phyloP scores from a whole-genome alignment of 495 filamentous ascomycete genomes.

The Penicillium roqueforti region DNA sequence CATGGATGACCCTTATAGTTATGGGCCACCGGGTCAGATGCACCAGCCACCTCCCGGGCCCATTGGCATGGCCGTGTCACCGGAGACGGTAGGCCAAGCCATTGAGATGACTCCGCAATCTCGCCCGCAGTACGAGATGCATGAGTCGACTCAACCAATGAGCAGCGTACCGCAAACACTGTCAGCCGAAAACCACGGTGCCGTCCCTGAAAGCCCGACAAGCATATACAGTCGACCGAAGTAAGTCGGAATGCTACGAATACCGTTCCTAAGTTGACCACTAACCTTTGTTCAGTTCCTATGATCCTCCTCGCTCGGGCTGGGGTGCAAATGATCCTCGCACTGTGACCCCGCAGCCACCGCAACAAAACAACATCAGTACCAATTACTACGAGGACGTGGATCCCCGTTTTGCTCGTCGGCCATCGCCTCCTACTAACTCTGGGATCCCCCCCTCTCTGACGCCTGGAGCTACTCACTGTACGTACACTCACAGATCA shows the following conservation, averaged over 20 bases:
- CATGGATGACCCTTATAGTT: conserved; percentile 32
- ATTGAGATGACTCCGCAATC: conserved; percentile 70
- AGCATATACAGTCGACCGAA: conserved; percentile 69
- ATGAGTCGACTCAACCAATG: conserved; percentile 56
- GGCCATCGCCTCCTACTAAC: conserved; percentile 27
- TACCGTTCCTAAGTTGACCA: conserved; percentile 9
- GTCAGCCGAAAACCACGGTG: conserved; percentile 24
- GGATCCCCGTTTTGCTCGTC: conserved; percentile 75
- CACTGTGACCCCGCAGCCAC: conserved; percentile 14
- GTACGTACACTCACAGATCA: conserved; percentile 21
- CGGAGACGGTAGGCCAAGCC: conserved; percentile 62
- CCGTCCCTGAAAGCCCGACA: conserved; percentile 50
- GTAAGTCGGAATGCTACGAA: conserved; percentile 51
- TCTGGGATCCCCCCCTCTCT: conserved; percentile 29
- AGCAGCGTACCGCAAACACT: conserved; percentile 52
- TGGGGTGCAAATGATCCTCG: conserved; percentile 33
- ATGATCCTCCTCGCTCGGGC: conserved; percentile 57
- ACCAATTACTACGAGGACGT: conserved; percentile 86
- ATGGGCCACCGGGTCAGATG: conserved; percentile 9
- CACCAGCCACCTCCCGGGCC: conserved; percentile 55
- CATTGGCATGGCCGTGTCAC: conserved; percentile 48
- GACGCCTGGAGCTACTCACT: conserved; percentile 33
- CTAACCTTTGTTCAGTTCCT: conserved; percentile 45
- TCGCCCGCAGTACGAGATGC: conserved; percentile 31
- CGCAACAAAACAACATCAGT: background rate